These are phyloP conservation scores for Papiliotrema laurentii DNA, from an alignment of 1,284 basidiomycete species.

Conservation along the genomic window DNA sequence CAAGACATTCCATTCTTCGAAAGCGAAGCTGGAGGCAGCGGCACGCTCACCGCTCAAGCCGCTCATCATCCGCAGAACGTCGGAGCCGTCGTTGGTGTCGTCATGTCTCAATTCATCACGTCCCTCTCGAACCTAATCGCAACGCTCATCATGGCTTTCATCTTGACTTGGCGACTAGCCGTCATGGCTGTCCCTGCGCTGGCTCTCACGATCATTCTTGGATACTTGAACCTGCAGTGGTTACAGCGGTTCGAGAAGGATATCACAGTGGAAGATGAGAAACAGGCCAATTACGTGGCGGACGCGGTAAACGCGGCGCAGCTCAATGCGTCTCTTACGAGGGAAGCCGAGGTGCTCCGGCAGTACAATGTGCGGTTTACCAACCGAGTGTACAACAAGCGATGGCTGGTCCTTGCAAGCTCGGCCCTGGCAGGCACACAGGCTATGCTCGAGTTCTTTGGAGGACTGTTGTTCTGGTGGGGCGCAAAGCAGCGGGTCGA, in stretches of 20 bases:
- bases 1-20: constrained; percentile 43
- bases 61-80: constrained; percentile 43
- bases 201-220: constrained; percentile 16
- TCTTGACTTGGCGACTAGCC: constrained; percentile 44
- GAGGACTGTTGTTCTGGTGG: constrained; percentile 46
- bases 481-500: constrained; percentile 32
- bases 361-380: constrained; percentile 19
- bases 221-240: constrained; percentile 23
- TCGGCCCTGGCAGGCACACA: constrained; percentile 42
- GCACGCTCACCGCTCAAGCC: constrained; percentile 45
- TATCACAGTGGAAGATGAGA: constrained; percentile 36
- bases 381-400: constrained; percentile 6
- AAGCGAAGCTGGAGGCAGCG: constrained; percentile 37
- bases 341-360: constrained; percentile 36
- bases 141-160: constrained; percentile 43
- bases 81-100: constrained; percentile 43
- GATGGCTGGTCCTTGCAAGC: constrained; percentile 33
- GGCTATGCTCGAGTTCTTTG: constrained; percentile 39
- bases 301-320: constrained; percentile 48
- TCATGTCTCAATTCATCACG: constrained; percentile 45
- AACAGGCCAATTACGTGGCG: constrained; percentile 40
- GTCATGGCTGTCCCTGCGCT: constrained; percentile 43
- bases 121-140: constrained; percentile 35
- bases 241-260: constrained; percentile 37
- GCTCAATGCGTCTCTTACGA: constrained; percentile 46